Base-by-base conservation (phyloP, 1,284 basidiomycete species). In the Garcileccinum viscosum region DNA sequence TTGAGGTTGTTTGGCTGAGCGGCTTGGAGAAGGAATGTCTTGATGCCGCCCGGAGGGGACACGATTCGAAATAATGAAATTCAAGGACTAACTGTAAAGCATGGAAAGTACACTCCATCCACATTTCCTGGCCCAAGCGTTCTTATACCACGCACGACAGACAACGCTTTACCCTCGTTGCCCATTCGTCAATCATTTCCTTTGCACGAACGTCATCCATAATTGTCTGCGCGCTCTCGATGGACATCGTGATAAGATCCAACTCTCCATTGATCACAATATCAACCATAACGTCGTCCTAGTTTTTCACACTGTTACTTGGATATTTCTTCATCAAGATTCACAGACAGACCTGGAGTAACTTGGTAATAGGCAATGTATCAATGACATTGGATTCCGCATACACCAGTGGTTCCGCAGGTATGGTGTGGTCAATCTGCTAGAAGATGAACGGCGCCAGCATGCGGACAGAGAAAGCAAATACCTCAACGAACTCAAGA, bases 11-110 rank as follows among this genome's bases (percentile, higher is more conserved):
- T 35, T 93, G 94, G 85, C 78, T 97, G 15, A 84, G 86, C 32
- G 92, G 89, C 1, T 80, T 97, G 62, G 89, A 93, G 77, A 82
- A 86, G 27, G 88, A 93, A 75, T 98, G 96, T 83, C 83, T 98
- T 64, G 83, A 83, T 32, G 90, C 88, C 59, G 96, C 95, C 44
- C 86, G 95, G 68, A 84, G 85, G 69, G 89, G 86, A 30, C 88
- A 86, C 75, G 15, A 50, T 15, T n/a, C 59, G 5, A 44, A 58
- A 27, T 65, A 47, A 22, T 71, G 64, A 66, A 14, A 30, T 32
- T 3, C 15, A 62, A 47, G 32, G n/a, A 50, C 22, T 9, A n/a
- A 38, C 22, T 19, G 40, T 15, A 22, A 7, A 22, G 50, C 38
- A 33, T 24, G 32, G 15, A 59, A 65, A 64, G 74, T 76, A 17